Evolutionary conservation across 192 early-diverging fungal genomes (phyloP), one percentile per base, ranked within the genome.

Genomic region (Coemansia sp.): DNA sequence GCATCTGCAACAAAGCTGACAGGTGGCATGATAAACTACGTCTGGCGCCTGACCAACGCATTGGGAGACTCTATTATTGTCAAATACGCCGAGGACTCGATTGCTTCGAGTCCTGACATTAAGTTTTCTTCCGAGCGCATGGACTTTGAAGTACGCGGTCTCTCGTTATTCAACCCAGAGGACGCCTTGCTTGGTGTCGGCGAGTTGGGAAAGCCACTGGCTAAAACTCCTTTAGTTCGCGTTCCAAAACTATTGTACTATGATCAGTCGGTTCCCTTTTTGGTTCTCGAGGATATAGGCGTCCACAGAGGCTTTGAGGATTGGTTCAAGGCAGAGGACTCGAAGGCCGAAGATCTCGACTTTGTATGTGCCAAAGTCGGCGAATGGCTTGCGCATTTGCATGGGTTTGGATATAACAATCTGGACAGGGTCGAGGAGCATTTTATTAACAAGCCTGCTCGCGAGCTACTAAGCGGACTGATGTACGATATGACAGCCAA

Each of bases 1-100:
- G 68, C 49, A 24, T 67, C 65, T 0, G 61, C 64, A 38, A 63
- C 43, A 34, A 70, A 65, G 65, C 72, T 79, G 1, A 79, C 77
- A 5, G 77, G 77, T 16, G 77, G 72, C 24, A 46, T 66, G 59
- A 60, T 79, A 54, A 79, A 79, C 67, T 65, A 74, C 60, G 77
- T 79, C 10, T 79, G 72, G 72, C 64, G 72, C 1, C 42, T 79
- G 16, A 34, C 65, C 24, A 41, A 68, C 36, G 38, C 27, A 6
- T 27, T n/a, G 13, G 65, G 60, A 15, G 29, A 68, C 10, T 68
- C 68, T 5, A 54, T 74, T 7, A 65, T 79, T 29, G 60, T 79
- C 15, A 79, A 79, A 47, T 74, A 79, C 41, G 77, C 77, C 16
- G 65, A n/a, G 3, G 52, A 22, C n/a, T 27, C 65, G 10, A 42